Evolutionary conservation across 805 yeast genomes (phyloP).

Genomic region (Candida endomychidarum): DNA sequence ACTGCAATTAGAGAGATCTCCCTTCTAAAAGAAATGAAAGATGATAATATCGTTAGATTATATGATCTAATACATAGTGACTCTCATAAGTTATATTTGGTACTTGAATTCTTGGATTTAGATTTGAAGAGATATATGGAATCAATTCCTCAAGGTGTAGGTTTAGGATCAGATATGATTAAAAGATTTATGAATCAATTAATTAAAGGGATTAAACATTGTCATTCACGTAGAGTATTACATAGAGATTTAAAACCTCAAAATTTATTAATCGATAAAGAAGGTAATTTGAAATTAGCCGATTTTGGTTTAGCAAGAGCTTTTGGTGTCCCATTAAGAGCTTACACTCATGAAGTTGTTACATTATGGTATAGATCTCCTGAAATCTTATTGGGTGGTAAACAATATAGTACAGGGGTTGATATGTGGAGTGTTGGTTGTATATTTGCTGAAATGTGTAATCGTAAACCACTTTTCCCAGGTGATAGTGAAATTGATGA

Average conservation of each 20-base stretch:
- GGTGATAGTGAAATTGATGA: conserved; percentile 98
- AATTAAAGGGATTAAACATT: conserved; percentile 85
- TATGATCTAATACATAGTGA: conserved; percentile 96
- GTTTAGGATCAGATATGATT: conserved; percentile 86
- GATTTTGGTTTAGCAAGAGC: conserved; percentile 96
- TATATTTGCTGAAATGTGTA: conserved; percentile 96
- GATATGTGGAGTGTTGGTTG: conserved; percentile 99
- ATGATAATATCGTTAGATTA: conserved; percentile 87
- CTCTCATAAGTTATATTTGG: conserved; percentile 86
- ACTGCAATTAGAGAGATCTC: conserved; percentile 98
- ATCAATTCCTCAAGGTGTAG: conserved; percentile 84
- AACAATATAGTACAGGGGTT: conserved; percentile 96
- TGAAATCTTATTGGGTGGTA: conserved; percentile 91
- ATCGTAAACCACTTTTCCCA: conserved; percentile 91
- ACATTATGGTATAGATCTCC: conserved; percentile 98
- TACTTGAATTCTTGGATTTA: conserved; percentile 89
- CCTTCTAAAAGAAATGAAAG: conserved; percentile 86
- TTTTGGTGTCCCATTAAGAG: conserved; percentile 94
- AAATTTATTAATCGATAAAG: conserved; percentile 89
- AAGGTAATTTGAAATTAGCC: conserved; percentile 79
- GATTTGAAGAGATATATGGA: conserved; percentile 98
- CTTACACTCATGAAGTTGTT: conserved; percentile 97
- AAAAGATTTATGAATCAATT: conserved; percentile 91
- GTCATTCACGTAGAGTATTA: conserved; percentile 90
- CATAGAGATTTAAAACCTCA: conserved; percentile 98